Evolutionary conservation across 257 asterid genomes (phyloP), one percentile per base, ranked within the genome.

Genomic region (Galeopsis tetrahit): DNA sequence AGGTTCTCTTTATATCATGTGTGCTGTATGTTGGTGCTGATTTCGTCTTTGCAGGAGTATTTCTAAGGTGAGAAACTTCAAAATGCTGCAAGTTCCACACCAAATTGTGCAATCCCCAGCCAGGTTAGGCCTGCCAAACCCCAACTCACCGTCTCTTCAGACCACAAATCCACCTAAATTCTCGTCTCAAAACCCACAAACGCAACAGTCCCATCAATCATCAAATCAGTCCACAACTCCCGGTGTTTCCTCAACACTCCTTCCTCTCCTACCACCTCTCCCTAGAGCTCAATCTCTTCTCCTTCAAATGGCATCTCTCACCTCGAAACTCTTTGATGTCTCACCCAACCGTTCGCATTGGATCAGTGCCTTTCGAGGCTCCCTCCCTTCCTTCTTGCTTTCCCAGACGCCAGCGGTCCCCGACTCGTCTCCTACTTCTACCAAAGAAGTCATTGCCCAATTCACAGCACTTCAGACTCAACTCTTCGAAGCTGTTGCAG

Each of bases 51-150:
- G 66, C 72, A 76, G 75, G 79, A 63, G 35, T 53, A 33, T 40
- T 73, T 60, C 32, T 6, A 10, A 40, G 17, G 52, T 40, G 38
- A 46, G 40, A 38, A 36, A 8, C 46, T 44, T 53, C 72, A 75
- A 79, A 75, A 91, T 89, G 97, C 74, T 91, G 13, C 98, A 85
- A 76, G 90, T 86, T 66, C 88, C 86, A 14, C 96, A 93, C 80
- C 98, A 93, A 73, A 80, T 91, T 64, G 90, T 86, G 75, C 98
- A 89, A 43, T 93, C 98, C 42, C 97, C 96, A 10, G 98, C 96
- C 36, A 81, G 96, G 79, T 84, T 94, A 60, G 98, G 95, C 75
- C 78, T 91, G 75, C 91, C 96, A n/a, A 91, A 77, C 74, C 96
- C 98, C 63, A 89, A 83, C 75, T 94, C 96, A 40, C 98, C 97